Evolutionary conservation across 805 yeast species (phyloP), one percentile per base, ranked within the genome.

Genomic region (Yueomyces sinensis): DNA sequence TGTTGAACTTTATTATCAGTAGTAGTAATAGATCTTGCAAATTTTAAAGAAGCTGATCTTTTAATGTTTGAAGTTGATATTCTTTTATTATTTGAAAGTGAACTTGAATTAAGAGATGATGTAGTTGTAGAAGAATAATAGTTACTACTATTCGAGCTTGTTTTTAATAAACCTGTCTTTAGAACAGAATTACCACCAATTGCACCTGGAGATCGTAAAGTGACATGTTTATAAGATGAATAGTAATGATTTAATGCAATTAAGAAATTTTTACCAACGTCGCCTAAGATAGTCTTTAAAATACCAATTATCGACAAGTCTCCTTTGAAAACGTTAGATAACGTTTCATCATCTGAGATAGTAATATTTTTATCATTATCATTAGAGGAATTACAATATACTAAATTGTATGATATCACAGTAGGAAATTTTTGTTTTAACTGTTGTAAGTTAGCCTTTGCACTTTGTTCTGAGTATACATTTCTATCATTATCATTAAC

Each of bases 141-240:
- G 11, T 7, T 1, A 7, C 11, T 7, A 7, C 11, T 7, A n/a
- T n/a, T n/a, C n/a, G n/a, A n/a, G n/a, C n/a, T n/a, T 38, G 31
- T 50, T 29, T 37, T 51, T 33, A 64, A 59, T 13, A 69, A 20
- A 0, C 45, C 31, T 3, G 60, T 44, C 38, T 59, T 61, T 17
- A 52, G 33, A 9, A 70, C 63, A 30, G 70, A 65, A 35, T 67
- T 64, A 24, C 72, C 70, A 3, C 70, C 69, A 27, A 74, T 63
- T 3, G 76, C 68, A 0, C 81, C 82, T 0, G 95, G 95, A 0
- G 94, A 82, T 43, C 93, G 65, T 39, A 84, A 65, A 0, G 95
- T 80, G 27, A 83, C 81, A 50, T 81, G 83, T 39, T 75, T 72
- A 43, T 77, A 80, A 0, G 93, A 74, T 3, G 77, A 68, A 9